These are phyloP conservation scores for Centella asiatica DNA, from an alignment of 129 eudicot genomes.

Conservation along the genomic window DNA sequence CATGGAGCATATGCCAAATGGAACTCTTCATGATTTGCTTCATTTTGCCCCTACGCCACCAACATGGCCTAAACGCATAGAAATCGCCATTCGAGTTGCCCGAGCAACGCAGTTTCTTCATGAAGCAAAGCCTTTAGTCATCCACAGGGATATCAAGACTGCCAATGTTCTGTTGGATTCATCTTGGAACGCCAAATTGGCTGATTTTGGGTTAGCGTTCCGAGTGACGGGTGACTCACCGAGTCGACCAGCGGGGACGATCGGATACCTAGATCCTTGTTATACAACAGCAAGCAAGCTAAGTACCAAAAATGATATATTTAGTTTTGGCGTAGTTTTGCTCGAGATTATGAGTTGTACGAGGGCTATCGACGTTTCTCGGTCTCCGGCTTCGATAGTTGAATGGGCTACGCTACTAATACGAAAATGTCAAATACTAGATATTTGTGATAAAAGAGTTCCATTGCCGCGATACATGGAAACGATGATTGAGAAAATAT, in stretches of 20 bases:
- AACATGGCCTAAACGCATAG: conserved; percentile 54
- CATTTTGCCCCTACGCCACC: conserved; percentile 30
- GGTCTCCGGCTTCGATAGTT: conserved; percentile 46
- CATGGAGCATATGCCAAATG: conserved; percentile 62
- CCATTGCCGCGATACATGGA: conserved; percentile 38
- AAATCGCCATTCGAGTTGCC: conserved; percentile 46
- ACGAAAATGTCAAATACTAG: conserved; percentile 11
- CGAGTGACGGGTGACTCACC: conserved; percentile 8
- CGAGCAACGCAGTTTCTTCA: conserved; percentile 40
- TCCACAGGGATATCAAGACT: conserved; percentile 64
- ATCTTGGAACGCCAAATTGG: conserved; percentile 41
- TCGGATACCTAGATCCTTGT: conserved; percentile 71
- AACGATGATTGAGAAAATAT: conserved; percentile 19
- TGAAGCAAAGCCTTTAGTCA: conserved; percentile 30
- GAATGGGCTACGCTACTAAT: conserved; percentile 49
- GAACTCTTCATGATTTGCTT: conserved; percentile 56
- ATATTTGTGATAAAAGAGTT: conserved; percentile 45
- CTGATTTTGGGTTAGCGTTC: conserved; percentile 59
- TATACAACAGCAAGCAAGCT: conserved; percentile 59
- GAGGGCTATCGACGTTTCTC: conserved; percentile 48
- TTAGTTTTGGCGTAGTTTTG: conserved; percentile 63
- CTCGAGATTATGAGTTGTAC: conserved; percentile 59
- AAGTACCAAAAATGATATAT: conserved; percentile 58
- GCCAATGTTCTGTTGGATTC: conserved; percentile 63
- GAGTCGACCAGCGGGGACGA: conserved; percentile 65